Percentiles rank a stretch among this genome's conserved stretches.
Evolutionary conservation across 805 yeast genomes (phyloP).

Genomic region (Saccharomycopsis malanga): DNA sequence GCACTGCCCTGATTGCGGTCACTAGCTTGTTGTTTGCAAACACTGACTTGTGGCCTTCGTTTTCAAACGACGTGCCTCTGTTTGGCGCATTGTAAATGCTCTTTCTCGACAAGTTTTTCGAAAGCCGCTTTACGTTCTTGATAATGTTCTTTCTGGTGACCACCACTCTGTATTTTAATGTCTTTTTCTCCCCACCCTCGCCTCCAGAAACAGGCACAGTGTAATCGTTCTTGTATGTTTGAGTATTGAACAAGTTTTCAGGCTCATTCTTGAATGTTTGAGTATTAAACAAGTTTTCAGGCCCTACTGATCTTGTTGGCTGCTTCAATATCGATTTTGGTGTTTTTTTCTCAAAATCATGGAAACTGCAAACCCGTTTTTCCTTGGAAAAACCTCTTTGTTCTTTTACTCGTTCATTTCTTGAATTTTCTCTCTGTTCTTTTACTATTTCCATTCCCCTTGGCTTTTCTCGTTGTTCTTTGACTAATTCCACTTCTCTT

Average conservation of each 20-base stretch:
- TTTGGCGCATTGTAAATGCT: conserved; percentile 1
- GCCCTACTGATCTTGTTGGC: conserved; percentile 1
- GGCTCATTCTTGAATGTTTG: conserved; percentile 7
- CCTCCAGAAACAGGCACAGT: conserved; percentile 7
- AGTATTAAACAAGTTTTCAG: neutral
- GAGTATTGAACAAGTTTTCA: neutral
- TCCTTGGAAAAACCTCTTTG: no score
- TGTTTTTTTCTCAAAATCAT: no score
- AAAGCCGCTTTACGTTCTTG: conserved; percentile 17
- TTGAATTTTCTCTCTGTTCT: no score
- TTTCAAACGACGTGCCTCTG: neutral
- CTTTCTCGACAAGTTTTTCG: conserved; percentile 8
- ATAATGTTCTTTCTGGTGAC: conserved; percentile 16
- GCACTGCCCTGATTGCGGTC: conserved; percentile 13
- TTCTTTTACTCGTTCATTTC: no score
- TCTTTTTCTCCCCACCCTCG: conserved; percentile 5
- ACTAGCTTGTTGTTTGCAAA: conserved; percentile 13
- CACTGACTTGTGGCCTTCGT: conserved; percentile 9
- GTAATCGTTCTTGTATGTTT: conserved; percentile 10
- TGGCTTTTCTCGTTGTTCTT: no score
- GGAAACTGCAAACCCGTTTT: neutral
- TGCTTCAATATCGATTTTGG: neutral
- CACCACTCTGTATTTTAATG: conserved; percentile 19
- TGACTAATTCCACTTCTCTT: no score
- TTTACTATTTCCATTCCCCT: no score